Evolutionary conservation across 2,329 filamentous ascomycete species (phyloP), one percentile per base, ranked within the genome.

Genomic region (Penicillium sclerotiorum): DNA sequence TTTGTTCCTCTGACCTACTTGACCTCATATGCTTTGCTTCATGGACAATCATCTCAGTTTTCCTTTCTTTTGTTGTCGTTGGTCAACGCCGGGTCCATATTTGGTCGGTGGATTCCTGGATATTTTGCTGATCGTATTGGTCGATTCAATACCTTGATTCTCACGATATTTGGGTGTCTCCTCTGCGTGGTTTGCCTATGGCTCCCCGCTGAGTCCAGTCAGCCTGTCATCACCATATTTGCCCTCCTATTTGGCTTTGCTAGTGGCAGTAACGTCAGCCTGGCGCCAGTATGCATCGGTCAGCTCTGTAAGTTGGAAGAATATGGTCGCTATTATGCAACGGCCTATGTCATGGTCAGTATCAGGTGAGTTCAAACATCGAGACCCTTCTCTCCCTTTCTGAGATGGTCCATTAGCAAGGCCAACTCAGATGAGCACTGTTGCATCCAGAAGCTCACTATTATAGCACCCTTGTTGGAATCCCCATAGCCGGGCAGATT

Each of bases 321-420:
- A 42, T 92, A 91, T 63, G 89, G 88, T 0, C 76, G 87, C 1
- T 89, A 90, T 66, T 92, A 90, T 60, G 87, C 87, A 1, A 91
- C n/a, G n/a, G n/a, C n/a, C n/a, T n/a, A n/a, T n/a, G n/a, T n/a
- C n/a, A n/a, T n/a, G n/a, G n/a, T n/a, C n/a, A n/a, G n/a, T n/a
- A n/a, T n/a, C n/a, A n/a, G n/a, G n/a, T n/a, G n/a, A n/a, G n/a
- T n/a, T n/a, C n/a, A n/a, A n/a, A n/a, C n/a, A n/a, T n/a, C n/a
- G n/a, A n/a, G n/a, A n/a, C n/a, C n/a, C n/a, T n/a, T n/a, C n/a
- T n/a, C n/a, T n/a, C n/a, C n/a, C n/a, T n/a, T n/a, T n/a, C n/a
- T n/a, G n/a, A n/a, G n/a, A n/a, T n/a, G n/a, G n/a, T n/a, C n/a
- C n/a, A n/a, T n/a, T n/a, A n/a, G n/a, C n/a, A n/a, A n/a, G n/a